phyloP scores from a whole-genome alignment of 2,329 filamentous ascomycete species.

The Capronia americana region DNA sequence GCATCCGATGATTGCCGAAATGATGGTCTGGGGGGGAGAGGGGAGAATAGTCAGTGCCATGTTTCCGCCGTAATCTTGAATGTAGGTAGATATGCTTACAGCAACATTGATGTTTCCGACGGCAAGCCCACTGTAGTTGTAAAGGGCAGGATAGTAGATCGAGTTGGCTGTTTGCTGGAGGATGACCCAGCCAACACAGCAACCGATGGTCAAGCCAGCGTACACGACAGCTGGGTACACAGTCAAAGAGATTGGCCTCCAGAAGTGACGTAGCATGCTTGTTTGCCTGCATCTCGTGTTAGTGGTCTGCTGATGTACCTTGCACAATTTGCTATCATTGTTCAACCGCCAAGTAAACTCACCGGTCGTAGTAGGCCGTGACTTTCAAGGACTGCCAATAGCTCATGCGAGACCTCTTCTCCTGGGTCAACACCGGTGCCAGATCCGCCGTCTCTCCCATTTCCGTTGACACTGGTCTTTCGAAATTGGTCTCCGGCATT shows the following conservation, averaged over 20 bases:
- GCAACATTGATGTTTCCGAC: slow-evolving; percentile 25
- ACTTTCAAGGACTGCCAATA: slow-evolving; percentile 19
- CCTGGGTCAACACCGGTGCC: slow-evolving; percentile 5
- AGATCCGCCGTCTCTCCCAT: slow-evolving; percentile 11
- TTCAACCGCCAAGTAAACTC: too few species aligned
- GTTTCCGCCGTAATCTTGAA: too few species aligned
- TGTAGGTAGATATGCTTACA: too few species aligned
- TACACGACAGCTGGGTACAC: slow-evolving; percentile 18
- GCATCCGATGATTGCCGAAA: slow-evolving; percentile 17
- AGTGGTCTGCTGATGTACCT: too few species aligned
- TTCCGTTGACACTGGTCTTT: slow-evolving; percentile 17
- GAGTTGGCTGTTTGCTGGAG: slow-evolving; percentile 23
- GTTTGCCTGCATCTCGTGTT: too few species aligned
- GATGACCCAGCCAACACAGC: slow-evolving; percentile 23
- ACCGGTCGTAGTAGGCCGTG: slow-evolving; percentile 23
- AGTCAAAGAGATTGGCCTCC: slow-evolving; percentile 13
- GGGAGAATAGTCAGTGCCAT: too few species aligned
- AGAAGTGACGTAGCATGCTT: too few species aligned
- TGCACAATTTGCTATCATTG: too few species aligned
- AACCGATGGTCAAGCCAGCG: slow-evolving; percentile 13
- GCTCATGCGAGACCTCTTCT: slow-evolving; percentile 1
- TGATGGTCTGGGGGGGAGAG: too few species aligned
- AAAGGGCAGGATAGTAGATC: slow-evolving; percentile 14
- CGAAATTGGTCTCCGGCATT: slow-evolving; percentile 27
- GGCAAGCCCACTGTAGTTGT: slow-evolving; percentile 12